Evolutionary conservation across 2,329 filamentous ascomycete species (phyloP), one percentile per base, ranked within the genome.

Genomic region (Aspergillus terreus): DNA sequence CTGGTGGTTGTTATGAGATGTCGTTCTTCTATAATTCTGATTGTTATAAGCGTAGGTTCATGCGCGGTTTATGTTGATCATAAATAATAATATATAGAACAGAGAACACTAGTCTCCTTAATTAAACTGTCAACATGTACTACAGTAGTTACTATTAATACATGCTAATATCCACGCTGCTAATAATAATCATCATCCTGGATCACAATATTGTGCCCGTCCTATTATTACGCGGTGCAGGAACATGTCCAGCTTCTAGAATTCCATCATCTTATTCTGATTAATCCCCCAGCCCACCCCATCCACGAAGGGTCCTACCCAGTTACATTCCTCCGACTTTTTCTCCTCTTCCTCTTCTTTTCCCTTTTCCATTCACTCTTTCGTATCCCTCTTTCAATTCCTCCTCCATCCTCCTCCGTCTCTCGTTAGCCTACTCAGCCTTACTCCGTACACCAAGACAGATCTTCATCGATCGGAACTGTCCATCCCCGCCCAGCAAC

Each of bases 401-500:
- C 15, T 27, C 17, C 35, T 44, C 43, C 38, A 23, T 50, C 38
- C 30, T 40, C 38, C 36, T 40, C 33, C 19, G 12, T 35, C 50
- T 46, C 46, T 46, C n/a, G 46, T 53, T 48, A 51, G 49, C 44
- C 44, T 51, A 43, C 58, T 55, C 56, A 57, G 56, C 53, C 59
- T 56, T 57, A 19, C 19, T 19, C 3, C 19, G 19, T 19, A 55
- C 40, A 44, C 43, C 44, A 51, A 19, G 19, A 46, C 49, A 49
- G 50, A 51, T 45, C 58, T n/a, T 42, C 19, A 42, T 57, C 54
- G 49, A 61, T 58, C 53, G 50, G 47, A 53, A 53, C 54, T 53
- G 54, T 55, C 50, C 52, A 58, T 56, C 53, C 57, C 54, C 59
- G 51, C 56, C 56, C 41, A 45, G 52, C 46, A 53, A 48, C 46